Evolutionary conservation across 768 basidiomycete genomes (phyloP), one percentile per base, ranked within the genome.

Genomic region (Trametopsis cervina): DNA sequence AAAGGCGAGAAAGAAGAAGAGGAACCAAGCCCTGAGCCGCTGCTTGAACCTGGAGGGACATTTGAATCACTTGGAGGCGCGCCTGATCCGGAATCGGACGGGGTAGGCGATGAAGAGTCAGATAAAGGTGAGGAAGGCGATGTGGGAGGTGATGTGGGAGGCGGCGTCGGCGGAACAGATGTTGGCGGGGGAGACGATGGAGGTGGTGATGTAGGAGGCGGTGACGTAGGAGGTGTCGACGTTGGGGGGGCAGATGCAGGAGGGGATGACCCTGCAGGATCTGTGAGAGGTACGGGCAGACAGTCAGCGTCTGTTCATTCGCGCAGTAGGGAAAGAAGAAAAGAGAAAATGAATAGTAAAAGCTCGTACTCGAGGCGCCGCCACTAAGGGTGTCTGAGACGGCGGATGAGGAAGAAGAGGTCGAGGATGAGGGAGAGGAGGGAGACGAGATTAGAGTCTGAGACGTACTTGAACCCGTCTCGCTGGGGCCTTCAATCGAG

Each of bases 381-480:
- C 35, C 21, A 13, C 13, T 17, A 24, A 33, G 33, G 36, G 35
- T 24, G 46, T 38, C 36, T 26, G 46, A 38, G 13, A 20, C 27
- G 46, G 36, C 40, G 7, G 46, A 21, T 3, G 46, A 7, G 7
- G 22, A 25, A 11, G 35, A 23, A 25, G 18, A 20, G 18, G 20
- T 23, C 21, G 46, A 39, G 24, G 46, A 13, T 24, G 18, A 20
- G 29, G 54, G 27, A 18, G 48, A 40, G n/a, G 50, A 23, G 10
- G 38, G 23, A 20, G 50, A 25, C 7, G 53, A 43, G n/a, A 41
- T 12, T 44, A 50, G 43, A 17, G 47, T 6, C n/a, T 21, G 25
- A 36, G 52, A 53, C 54, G 48, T 49, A 50, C 51, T 54, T 27
- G 56, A 35, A 10, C 37, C 38, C 40, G 39, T 44, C 9, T 36